Evolutionary conservation across 2,329 filamentous ascomycete genomes (phyloP), one percentile per base, ranked within the genome.

Genomic region (Juglanconis sp.): DNA sequence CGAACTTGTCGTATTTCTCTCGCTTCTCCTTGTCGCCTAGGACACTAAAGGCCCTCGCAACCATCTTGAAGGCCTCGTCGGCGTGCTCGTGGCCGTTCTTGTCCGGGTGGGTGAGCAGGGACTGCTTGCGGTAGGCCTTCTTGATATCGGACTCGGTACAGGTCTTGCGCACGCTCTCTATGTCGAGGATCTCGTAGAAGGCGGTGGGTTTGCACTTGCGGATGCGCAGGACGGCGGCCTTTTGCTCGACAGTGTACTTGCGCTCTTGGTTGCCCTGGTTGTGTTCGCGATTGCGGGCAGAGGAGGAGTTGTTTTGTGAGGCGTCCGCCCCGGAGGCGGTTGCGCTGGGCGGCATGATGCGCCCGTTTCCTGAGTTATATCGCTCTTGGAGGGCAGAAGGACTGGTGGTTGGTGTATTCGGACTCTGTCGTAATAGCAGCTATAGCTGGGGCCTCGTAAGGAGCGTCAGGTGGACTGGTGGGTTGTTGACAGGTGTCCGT

Each of bases 1-100:
- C 95, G 75, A 89, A 96, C 64, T 86, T 85, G 75, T 99, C 95
- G 72, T 83, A 99, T 74, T 90, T 92, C 15, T 89, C 82, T 71
- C 92, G 89, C 85, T 98, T 98, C 65, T 98, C 94, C 70, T 92
- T 85, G 73, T 99, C 95, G 63, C 92, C 94, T 53, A 99, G 80
- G 56, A 98, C 87, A 68, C 96, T 90, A 73, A 99, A 99, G 15
- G 95, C 95, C 68, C 92, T 85, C 70, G 91, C 90, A 31, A 99
- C 92, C 90, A 97, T 90, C 81, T 99, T 99, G 80, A 99, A 99
- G 36, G 95, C 95, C 79, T 99, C 95, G 73, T 97, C 95, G 58
- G 95, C 94, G 62, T 96, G 87, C 42, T 94, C 88, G 73, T 97
- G 93, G 54, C 93, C 93, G 81, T 99, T 99, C 81, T 99, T 99